These are phyloP conservation scores for Debaryomycetaceae sp. DNA, from an alignment of 1,139 yeast species.

Conservation along the genomic window DNA sequence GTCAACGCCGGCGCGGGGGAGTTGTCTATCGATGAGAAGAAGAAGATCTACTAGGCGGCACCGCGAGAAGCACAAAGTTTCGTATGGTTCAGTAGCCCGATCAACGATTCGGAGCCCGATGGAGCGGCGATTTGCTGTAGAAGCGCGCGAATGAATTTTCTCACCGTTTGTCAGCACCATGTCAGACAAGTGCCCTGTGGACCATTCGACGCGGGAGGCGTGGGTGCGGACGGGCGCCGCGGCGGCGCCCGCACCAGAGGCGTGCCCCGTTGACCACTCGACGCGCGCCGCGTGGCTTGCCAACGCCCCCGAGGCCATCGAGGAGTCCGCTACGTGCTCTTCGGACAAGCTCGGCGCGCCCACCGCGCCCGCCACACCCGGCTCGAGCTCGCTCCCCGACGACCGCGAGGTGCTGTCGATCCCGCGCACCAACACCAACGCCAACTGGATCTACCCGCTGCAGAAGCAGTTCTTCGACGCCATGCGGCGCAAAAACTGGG, in stretches of 20 bases:
- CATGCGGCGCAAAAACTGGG: conserved; percentile 87
- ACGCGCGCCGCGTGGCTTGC: conserved; percentile 54
- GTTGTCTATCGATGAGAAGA: conserved; percentile 90
- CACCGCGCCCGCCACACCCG: no score
- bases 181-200: conserved; percentile 23
- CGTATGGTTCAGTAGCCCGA: no score
- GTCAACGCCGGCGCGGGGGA: conserved; percentile 98
- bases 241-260: conserved; percentile 10
- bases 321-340: conserved; percentile 42
- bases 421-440: conserved; percentile 63
- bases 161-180: conserved; percentile 3
- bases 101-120: no score
- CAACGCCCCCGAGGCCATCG: conserved; percentile 34
- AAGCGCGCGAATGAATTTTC: no score
- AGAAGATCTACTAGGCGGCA: conserved; percentile 66
- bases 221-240: conserved; percentile 14
- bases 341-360: conserved; percentile 30
- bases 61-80: no score
- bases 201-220: conserved; percentile 16
- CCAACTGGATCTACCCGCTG: conserved; percentile 92
- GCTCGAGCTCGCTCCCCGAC: conserved; percentile 42
- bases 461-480: conserved; percentile 94
- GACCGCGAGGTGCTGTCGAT: conserved; percentile 80
- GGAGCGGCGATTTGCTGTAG: no score
- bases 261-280: conserved; percentile 68